Conservation (phyloP, 345 rosid genomes). For the Schrenkiella parvula region DNA sequence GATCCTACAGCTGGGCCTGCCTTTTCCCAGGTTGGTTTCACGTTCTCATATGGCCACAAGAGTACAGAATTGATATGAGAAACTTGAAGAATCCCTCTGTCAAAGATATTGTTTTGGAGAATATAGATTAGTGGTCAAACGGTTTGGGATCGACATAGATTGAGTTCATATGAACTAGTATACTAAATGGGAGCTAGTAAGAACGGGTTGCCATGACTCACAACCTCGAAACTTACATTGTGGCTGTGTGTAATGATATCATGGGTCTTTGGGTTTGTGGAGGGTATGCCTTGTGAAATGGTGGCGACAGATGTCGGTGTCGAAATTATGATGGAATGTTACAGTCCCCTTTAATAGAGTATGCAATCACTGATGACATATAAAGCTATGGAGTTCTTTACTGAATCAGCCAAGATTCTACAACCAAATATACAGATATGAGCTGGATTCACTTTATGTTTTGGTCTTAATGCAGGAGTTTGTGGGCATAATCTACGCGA, state of each 20-base stretch:
- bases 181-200: not conserved
- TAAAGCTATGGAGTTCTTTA: not conserved
- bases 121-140: not conserved
- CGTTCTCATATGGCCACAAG: not conserved
- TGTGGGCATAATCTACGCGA: constrained; percentile 58
- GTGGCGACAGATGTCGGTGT: not conserved
- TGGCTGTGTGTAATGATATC: not conserved
- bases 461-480: constrained; percentile 46
- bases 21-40: constrained; percentile 56
- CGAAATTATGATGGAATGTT: not conserved
- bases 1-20: constrained; percentile 76
- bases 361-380: not conserved
- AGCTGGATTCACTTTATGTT: not conserved
- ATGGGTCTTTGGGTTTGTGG: constrained; percentile 1
- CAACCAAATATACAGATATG: not conserved
- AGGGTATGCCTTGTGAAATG: not conserved
- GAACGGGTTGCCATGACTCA: not conserved
- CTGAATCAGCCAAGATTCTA: not conserved
- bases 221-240: not conserved
- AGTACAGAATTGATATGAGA: not conserved
- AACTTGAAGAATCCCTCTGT: not conserved
- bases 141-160: not conserved
- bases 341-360: not conserved
- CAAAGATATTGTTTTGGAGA: not conserved
- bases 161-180: not conserved